phyloP scores from a whole-genome alignment of 331 rosid species.

The Dryas integrifolia region DNA sequence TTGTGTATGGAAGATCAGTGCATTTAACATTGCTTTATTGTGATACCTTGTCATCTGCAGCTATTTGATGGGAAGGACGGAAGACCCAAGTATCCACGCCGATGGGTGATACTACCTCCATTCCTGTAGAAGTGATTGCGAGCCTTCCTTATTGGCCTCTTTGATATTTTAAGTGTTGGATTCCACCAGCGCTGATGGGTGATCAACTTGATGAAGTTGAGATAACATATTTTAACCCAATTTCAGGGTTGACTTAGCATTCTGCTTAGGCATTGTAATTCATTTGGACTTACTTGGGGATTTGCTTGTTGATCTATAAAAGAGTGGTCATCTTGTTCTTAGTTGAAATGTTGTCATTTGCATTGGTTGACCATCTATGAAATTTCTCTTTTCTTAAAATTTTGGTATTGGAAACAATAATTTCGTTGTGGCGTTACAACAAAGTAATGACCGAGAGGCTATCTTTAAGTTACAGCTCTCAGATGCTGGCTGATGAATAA shows the following conservation, averaged over 20 bases:
- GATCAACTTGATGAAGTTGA: slow-evolving; percentile 18
- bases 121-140: slow-evolving; percentile 56
- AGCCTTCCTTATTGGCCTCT: slow-evolving; percentile 25
- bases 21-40: neutral
- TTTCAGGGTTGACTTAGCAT: neutral
- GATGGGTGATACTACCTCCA: slow-evolving; percentile 94
- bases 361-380: neutral
- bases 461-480: neutral
- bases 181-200: neutral
- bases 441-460: neutral
- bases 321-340: slow-evolving; percentile 1
- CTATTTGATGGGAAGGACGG: slow-evolving; percentile 94
- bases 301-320: neutral
- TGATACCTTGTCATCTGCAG: slow-evolving; percentile 44
- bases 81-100: slow-evolving; percentile 80
- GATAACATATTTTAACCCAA: neutral
- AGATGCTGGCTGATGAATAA: neutral
- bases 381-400: neutral
- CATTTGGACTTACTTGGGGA: slow-evolving; percentile 10
- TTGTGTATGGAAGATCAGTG: neutral
- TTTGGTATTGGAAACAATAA: neutral
- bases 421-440: neutral
- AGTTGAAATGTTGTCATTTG: neutral
- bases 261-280: slow-evolving; percentile 7
- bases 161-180: slow-evolving; percentile 20